A percentile compares a stretch with the other conserved stretches of the same genome.
Evolutionary conservation across 2,329 filamentous ascomycete genomes (phyloP).

Genomic region (Cladobotryum protrusum): DNA sequence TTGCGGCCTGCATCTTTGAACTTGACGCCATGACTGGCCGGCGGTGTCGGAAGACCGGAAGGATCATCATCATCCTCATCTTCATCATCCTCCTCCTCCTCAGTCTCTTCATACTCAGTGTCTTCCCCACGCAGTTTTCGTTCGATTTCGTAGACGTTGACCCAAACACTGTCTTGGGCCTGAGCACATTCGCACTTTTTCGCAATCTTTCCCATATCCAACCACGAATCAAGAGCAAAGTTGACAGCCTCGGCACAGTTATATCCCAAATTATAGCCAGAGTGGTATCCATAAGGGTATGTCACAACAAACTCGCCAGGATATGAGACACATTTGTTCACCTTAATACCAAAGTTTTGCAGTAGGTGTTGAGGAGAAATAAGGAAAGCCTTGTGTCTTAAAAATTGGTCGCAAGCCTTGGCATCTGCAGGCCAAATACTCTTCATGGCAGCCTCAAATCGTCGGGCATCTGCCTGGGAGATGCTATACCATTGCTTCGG

Average conservation of each 20-base stretch:
- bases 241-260: constrained; percentile 99
- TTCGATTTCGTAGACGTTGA: constrained; percentile 93
- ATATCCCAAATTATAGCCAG: constrained; percentile 95
- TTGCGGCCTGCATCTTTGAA: constrained; percentile 57
- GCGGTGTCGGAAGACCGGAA: constrained; percentile 72
- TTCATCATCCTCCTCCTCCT: constrained; percentile 62
- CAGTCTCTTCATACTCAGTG: constrained; percentile 72
- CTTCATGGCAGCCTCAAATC: constrained; percentile 93
- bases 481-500: constrained; percentile 99
- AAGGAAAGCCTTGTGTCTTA: constrained; percentile 94
- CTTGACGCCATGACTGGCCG: constrained; percentile 65
- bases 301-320: constrained; percentile 98
- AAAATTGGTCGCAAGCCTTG: constrained; percentile 91
- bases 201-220: constrained; percentile 89
- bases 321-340: constrained; percentile 92
- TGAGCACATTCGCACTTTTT: constrained; percentile 96
- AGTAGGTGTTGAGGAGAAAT: constrained; percentile 86
- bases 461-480: constrained; percentile 85
- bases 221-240: constrained; percentile 91
- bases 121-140: constrained; percentile 87
- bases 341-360: constrained; percentile 86
- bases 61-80: constrained; percentile 59
- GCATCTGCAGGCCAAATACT: constrained; percentile 91
- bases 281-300: constrained; percentile 97
- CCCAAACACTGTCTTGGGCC: constrained; percentile 96